phyloP scores from a whole-genome alignment of 129 eudicot species.

The Erigeron canadensis region DNA sequence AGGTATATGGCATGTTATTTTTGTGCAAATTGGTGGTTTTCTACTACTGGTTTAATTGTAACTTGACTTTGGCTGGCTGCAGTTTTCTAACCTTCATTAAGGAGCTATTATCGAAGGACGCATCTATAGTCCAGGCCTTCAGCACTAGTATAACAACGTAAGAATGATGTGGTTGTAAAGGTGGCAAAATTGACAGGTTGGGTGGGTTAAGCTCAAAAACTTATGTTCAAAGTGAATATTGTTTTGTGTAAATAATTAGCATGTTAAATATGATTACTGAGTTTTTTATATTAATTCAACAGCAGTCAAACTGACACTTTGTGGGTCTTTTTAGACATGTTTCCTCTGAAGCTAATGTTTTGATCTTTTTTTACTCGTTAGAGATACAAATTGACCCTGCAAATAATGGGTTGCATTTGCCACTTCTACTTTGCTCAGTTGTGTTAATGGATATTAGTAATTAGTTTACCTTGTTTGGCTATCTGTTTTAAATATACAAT shows the following conservation, averaged over 20 bases:
- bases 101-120: constrained; percentile 59
- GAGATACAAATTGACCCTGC: no score
- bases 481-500: constrained; percentile 17
- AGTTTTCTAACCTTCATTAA: constrained; percentile 66
- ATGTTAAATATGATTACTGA: not conserved
- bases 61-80: constrained; percentile 26
- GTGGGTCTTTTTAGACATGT: not conserved
- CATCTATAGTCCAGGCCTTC: constrained; percentile 45
- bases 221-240: not conserved
- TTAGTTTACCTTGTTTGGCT: not conserved
- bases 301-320: not conserved
- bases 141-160: constrained; percentile 56
- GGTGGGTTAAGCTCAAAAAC: not conserved
- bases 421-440: constrained; percentile 1
- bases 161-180: not conserved
- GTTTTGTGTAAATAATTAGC: no score
- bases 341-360: not conserved
- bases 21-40: constrained; percentile 12
- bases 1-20: constrained; percentile 43
- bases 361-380: no score
- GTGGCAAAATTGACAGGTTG: not conserved
- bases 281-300: not conserved
- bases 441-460: not conserved
- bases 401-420: not conserved
- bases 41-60: constrained; percentile 1